Evolutionary conservation across 257 asterid genomes (phyloP).

Genomic region (Salvia splendens): DNA sequence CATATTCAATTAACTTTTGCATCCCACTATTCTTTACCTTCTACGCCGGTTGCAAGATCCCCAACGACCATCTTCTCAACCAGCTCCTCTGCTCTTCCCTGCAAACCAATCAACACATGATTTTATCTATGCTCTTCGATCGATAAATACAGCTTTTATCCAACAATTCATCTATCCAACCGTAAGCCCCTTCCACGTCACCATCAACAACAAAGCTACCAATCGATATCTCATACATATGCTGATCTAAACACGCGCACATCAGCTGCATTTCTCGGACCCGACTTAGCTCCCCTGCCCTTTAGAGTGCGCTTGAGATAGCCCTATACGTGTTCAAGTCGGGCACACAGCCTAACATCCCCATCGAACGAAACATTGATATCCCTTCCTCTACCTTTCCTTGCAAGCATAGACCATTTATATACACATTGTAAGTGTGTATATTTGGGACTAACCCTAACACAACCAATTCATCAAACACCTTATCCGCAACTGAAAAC

Average conservation of each 20-base stretch:
- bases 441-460: conserved; percentile 64
- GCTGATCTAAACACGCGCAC: conserved; percentile 39
- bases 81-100: conserved; percentile 38
- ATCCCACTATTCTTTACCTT: no score
- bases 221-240: conserved; percentile 38
- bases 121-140: conserved; percentile 35
- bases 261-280: conserved; percentile 44
- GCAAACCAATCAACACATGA: conserved; percentile 38
- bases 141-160: conserved; percentile 30
- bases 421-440: conserved; percentile 58
- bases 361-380: conserved; percentile 52
- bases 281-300: conserved; percentile 40
- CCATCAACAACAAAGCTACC: conserved; percentile 36
- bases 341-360: conserved; percentile 64
- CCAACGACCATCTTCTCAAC: conserved; percentile 1
- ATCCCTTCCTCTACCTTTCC: conserved; percentile 58
- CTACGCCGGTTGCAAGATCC: no score
- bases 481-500: conserved; percentile 48
- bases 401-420: conserved; percentile 60
- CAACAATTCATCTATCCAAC: conserved; percentile 43
- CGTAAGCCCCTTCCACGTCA: conserved; percentile 42
- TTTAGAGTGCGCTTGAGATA: conserved; percentile 39
- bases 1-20: no score
- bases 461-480: conserved; percentile 87
- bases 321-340: conserved; percentile 46